Evolutionary conservation across 352 stramenopile genomes (phyloP), one percentile per base, ranked within the genome.

Genomic region (Phytophthora fragariae): DNA sequence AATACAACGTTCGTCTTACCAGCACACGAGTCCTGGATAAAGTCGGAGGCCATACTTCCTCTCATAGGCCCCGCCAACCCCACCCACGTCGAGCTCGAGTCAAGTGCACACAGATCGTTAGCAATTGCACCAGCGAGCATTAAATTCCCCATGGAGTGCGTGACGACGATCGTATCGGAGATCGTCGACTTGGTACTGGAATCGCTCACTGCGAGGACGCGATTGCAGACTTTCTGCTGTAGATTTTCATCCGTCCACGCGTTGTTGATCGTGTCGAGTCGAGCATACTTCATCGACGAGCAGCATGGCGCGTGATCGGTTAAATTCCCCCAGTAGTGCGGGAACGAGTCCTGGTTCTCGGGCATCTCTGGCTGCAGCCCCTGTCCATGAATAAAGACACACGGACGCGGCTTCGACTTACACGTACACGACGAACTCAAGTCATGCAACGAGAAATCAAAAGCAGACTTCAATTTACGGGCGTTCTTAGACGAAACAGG

Each of bases 61-160:
- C 50, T 57, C 70, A 77, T 73, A 14, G 70, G 70, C 3, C 62
- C 56, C 15, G 72, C 73, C 44, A 83, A 37, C 1, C 68, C 67
- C 9, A 85, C 37, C 79, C 79, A 85, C 37, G 65, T 66, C 2
- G 79, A 67, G 8, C 69, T 80, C 19, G 64, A 44, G 37, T 69
- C 59, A 9, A 80, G 60, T 24, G 49, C 37, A 21, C 73, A 80
- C 17, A 37, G 57, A 12, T 64, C 55, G 24, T 76, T 76, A 3
- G 73, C 68, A 10, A 76, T 21, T 2, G 73, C 73, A 5, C 73
- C 73, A 21, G 62, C 63, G 41, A 80, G 52, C 65, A 77, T 74
- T n/a, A 75, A 33, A 17, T 70, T 70, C 6, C 68, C 68, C 68
- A 75, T 75, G 7, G 68, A 75, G 17, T 75, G 68, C 1, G 62